Percentiles rank a stretch among this genome's conserved stretches.
phyloP scores from a whole-genome alignment of 192 early-diverging fungal species.

The Coemansia sp. region DNA sequence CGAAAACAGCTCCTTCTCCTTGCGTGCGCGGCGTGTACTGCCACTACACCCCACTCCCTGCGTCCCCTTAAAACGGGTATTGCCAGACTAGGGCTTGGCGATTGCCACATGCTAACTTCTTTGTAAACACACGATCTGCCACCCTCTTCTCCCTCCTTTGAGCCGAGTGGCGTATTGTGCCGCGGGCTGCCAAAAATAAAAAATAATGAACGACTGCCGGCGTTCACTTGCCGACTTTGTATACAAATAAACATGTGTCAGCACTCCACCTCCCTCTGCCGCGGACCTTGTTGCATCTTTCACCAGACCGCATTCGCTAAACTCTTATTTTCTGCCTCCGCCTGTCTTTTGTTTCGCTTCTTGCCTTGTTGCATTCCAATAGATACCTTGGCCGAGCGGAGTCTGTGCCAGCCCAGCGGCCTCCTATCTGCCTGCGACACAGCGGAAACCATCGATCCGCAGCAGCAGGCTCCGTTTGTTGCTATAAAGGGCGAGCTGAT shows the following conservation, averaged over 20 bases:
- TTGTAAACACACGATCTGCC: conserved; percentile 8
- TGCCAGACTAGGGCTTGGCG: not conserved
- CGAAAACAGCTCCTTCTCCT: not conserved
- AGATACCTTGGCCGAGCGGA: not conserved
- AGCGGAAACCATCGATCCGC: not conserved
- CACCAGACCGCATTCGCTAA: not conserved
- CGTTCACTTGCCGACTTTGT: not conserved
- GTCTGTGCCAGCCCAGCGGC: not conserved
- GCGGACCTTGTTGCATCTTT: not conserved
- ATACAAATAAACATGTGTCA: not conserved
- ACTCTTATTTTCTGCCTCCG: not conserved
- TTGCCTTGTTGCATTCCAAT: not conserved
- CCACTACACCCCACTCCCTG: conserved; percentile 1
- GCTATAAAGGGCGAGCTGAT: not conserved
- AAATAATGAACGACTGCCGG: too few species aligned
- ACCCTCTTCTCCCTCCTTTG: not conserved
- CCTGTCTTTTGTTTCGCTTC: not conserved
- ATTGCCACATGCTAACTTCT: not conserved
- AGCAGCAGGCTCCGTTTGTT: not conserved
- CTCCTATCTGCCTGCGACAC: not conserved
- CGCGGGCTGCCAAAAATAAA: not conserved
- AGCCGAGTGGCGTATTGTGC: not conserved
- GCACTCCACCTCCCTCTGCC: not conserved
- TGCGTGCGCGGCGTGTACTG: not conserved
- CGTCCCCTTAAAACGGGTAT: not conserved